Evolutionary conservation across 1,284 basidiomycete genomes (phyloP).

Genomic region (Cutaneotrichosporon sp.): DNA sequence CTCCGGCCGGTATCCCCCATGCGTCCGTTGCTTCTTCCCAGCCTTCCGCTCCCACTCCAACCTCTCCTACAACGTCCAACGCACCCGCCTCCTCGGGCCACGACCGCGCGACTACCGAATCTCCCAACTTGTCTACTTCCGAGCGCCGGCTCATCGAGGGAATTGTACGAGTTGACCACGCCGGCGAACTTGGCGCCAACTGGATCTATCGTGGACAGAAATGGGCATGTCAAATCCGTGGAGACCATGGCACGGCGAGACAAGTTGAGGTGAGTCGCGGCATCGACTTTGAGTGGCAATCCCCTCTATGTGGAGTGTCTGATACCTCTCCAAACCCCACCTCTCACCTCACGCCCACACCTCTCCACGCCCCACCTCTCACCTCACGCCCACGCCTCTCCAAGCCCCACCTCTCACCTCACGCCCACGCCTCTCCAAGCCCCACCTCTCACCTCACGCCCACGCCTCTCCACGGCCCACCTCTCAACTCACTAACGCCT

Average conservation of each 20-base stretch:
- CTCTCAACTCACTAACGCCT: no score
- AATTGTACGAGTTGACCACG: constrained; percentile 79
- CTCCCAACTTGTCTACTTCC: constrained; percentile 37
- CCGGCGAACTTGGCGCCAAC: constrained; percentile 89
- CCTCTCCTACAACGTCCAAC: constrained; percentile 4
- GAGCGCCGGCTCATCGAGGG: constrained; percentile 48
- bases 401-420: no score
- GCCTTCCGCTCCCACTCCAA: not conserved
- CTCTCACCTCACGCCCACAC: no score
- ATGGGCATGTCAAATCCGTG: constrained; percentile 63
- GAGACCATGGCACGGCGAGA: constrained; percentile 62
- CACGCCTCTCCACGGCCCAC: no score
- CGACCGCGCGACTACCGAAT: constrained; percentile 39
- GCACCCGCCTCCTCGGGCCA: not conserved
- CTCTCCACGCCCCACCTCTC: no score
- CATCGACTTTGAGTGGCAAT: no score
- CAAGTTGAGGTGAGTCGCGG: constrained; percentile 70
- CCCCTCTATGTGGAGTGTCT: no score
- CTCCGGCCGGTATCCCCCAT: constrained; percentile 13
- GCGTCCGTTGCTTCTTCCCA: constrained; percentile 1
- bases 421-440: no score
- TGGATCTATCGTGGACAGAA: constrained; percentile 85
- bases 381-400: no score
- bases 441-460: no score
- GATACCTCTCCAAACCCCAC: no score